A percentile compares a stretch with the other conserved stretches of the same genome.
These are phyloP conservation scores for Paramecium sexaurelia DNA, from an alignment of 73 alveolate species.

Conservation along the genomic window DNA sequence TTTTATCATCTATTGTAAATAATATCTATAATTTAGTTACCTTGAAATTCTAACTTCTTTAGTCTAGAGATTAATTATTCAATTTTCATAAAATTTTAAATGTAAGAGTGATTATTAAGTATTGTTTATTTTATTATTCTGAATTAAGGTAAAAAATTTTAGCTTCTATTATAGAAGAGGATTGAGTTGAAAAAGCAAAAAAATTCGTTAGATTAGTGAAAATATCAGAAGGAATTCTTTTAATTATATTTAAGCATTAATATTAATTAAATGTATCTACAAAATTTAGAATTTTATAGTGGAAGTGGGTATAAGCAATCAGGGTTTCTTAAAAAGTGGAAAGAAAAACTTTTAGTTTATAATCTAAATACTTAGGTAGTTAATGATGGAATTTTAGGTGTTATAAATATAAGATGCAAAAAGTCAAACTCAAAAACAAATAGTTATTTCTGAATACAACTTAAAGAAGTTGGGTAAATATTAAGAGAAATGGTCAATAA, in stretches of 20 bases:
- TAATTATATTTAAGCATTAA: neutral
- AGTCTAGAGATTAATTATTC: too few relatives aligned
- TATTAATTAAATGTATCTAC: neutral
- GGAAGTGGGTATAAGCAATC: slow-evolving; percentile 19
- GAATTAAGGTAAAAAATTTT: neutral
- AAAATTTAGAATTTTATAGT: neutral
- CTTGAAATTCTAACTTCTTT: too few relatives aligned
- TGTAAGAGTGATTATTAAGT: too few relatives aligned
- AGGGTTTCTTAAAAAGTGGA: slow-evolving; percentile 25
- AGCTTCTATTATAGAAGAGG: too few relatives aligned
- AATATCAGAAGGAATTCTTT: neutral
- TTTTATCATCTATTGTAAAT: too few relatives aligned
- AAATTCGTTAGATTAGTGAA: neutral
- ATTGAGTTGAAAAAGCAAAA: too few relatives aligned
- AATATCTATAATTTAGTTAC: too few relatives aligned
- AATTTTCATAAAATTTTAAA: too few relatives aligned
- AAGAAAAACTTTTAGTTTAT: neutral
- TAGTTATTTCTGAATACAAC: neutral
- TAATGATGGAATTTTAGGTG: neutral
- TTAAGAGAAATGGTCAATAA: slow-evolving; percentile 28
- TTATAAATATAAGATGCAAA: neutral
- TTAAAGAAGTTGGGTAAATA: neutral
- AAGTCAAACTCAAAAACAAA: neutral
- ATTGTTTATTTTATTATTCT: too few relatives aligned
- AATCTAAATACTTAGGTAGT: neutral